Percentiles rank a stretch among this genome's conserved stretches.
Conservation (phyloP, 225 moss, liverwort and hornwort species). For the Marchantia paleacea region DNA sequence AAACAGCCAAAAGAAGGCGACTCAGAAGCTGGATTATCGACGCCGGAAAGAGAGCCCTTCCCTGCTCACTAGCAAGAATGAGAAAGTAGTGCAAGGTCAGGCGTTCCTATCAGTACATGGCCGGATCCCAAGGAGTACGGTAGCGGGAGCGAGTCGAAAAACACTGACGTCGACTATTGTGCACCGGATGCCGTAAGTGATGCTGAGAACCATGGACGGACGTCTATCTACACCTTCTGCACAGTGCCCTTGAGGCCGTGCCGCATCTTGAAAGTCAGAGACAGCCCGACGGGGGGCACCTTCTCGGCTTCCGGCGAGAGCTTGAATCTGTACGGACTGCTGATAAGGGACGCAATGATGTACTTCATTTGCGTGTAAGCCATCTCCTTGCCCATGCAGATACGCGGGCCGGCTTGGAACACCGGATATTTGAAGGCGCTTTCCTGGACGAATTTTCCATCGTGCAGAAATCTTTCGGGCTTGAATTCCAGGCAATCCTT, state of each 20-base stretch:
- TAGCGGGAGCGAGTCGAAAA: no score
- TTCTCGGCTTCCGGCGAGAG: neutral
- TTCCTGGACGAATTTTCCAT: neutral
- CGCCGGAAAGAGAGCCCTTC: no score
- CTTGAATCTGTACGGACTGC: conserved; percentile 5
- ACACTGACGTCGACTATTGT: no score
- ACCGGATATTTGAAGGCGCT: conserved; percentile 14
- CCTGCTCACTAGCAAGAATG: no score
- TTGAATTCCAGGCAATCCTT: conserved; percentile 10
- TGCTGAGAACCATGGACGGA: no score
- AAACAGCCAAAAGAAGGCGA: no score
- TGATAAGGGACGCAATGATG: neutral
- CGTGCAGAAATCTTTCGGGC: conserved; percentile 20
- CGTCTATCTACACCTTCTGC: neutral
- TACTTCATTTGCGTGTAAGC: conserved; percentile 11
- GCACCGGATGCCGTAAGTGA: no score
- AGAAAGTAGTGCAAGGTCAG: no score
- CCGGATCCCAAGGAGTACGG: no score
- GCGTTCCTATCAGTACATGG: no score
- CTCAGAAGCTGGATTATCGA: no score
- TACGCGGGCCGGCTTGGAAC: neutral
- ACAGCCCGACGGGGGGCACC: neutral
- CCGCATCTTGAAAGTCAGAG: neutral
- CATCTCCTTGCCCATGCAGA: conserved; percentile 13
- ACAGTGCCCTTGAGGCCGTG: neutral